These are phyloP conservation scores for Apostasia shenzhenica DNA, from an alignment of 106 monocot genomes.

Conservation along the genomic window DNA sequence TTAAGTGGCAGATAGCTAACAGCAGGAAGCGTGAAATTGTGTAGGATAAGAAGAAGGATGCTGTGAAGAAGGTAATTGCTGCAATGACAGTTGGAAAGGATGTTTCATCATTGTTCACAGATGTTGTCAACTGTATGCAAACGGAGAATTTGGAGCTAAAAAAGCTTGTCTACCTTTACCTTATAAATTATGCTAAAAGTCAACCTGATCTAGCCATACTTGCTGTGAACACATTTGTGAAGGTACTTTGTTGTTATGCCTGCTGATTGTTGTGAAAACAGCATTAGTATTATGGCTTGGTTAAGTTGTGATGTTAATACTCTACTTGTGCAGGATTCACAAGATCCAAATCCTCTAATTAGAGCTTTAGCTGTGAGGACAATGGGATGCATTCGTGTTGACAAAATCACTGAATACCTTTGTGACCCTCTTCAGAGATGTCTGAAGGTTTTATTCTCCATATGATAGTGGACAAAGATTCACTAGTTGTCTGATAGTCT, in stretches of 20 bases:
- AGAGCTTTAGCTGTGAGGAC: conserved; percentile 98
- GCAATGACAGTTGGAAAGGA: conserved; percentile 99
- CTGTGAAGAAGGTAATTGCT: conserved; percentile 99
- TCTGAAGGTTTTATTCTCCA: conserved; percentile 57
- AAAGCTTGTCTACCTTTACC: conserved; percentile 98
- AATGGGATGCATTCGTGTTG: conserved; percentile 99
- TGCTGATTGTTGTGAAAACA: neutral
- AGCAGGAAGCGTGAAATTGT: conserved; percentile 1
- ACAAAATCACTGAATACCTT: conserved; percentile 97
- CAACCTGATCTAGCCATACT: conserved; percentile 99
- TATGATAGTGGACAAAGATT: neutral
- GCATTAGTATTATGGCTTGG: neutral
- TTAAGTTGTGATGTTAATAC: neutral
- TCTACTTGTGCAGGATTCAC: conserved; percentile 68
- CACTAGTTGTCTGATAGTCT: neutral
- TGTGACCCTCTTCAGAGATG: conserved; percentile 99
- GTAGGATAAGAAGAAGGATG: conserved; percentile 99
- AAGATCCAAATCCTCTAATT: conserved; percentile 97
- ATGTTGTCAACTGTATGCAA: conserved; percentile 99
- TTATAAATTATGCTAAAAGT: conserved; percentile 99
- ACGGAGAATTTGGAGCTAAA: conserved; percentile 98
- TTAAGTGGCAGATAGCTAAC: conserved; percentile 3
- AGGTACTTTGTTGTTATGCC: conserved; percentile 38
- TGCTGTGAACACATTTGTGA: conserved; percentile 98
- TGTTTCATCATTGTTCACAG: conserved; percentile 96